Percentiles rank a stretch among this genome's conserved stretches.
phyloP scores from a whole-genome alignment of 495 filamentous ascomycete species.

The Penicillium antarcticum region DNA sequence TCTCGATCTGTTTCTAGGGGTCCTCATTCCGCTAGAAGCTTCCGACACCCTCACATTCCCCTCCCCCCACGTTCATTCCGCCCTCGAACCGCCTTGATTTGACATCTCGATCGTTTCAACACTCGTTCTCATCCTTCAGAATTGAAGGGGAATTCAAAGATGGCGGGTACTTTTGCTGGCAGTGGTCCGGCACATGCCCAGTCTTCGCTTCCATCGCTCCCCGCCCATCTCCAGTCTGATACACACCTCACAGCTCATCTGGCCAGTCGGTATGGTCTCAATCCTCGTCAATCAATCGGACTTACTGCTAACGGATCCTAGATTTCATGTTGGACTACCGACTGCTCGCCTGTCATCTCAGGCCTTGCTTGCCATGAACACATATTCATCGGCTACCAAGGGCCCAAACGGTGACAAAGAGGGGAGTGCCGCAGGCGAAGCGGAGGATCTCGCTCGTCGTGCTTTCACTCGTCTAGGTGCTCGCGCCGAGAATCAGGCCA shows the following conservation, averaged over 20 bases:
- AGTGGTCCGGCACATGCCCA: slow-evolving; percentile 70
- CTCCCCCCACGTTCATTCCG: slow-evolving; percentile 28
- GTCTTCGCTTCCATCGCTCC: slow-evolving; percentile 81
- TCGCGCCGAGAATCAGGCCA: slow-evolving; percentile 86
- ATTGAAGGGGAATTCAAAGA: slow-evolving; percentile 26
- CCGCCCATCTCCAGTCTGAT: slow-evolving; percentile 90
- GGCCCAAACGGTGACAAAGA: slow-evolving; percentile 86
- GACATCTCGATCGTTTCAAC: slow-evolving; percentile 10
- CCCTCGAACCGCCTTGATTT: slow-evolving; percentile 5
- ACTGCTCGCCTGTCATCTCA: slow-evolving; percentile 86
- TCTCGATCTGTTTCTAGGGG: slow-evolving; percentile 17
- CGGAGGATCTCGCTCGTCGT: slow-evolving; percentile 82
- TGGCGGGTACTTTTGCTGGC: slow-evolving; percentile 35
- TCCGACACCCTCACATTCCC: slow-evolving; percentile 21
- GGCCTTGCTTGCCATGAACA: slow-evolving; percentile 87
- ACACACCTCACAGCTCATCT: slow-evolving; percentile 94
- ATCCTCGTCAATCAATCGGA: not conserved
- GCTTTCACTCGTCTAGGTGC: slow-evolving; percentile 83
- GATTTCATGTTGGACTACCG: slow-evolving; percentile 83
- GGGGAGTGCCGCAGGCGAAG: slow-evolving; percentile 80
- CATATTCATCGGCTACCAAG: slow-evolving; percentile 81
- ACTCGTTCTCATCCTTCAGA: slow-evolving; percentile 10
- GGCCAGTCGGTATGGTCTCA: slow-evolving; percentile 65
- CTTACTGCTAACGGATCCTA: slow-evolving; percentile 21
- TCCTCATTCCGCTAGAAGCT: slow-evolving; percentile 16